Evolutionary conservation across 2,329 filamentous ascomycete genomes (phyloP).

Genomic region (Fusarium sp.): DNA sequence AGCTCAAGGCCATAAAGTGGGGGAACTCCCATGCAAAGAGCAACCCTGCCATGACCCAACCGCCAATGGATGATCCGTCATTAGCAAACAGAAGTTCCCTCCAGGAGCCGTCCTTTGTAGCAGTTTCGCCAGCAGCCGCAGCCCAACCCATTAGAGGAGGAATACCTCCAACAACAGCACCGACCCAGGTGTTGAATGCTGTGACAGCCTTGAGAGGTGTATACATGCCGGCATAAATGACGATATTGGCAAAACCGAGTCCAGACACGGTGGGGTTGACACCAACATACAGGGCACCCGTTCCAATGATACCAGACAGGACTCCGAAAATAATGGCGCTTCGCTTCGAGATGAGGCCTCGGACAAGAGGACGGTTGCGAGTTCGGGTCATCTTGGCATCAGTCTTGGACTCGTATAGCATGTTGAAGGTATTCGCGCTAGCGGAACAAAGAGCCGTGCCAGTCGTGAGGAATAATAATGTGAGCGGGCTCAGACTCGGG

Average conservation of each 20-base stretch:
- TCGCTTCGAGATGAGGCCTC: conserved; percentile 74
- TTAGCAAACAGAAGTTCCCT: conserved; percentile 74
- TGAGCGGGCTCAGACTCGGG: conserved; percentile 87
- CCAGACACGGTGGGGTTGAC: conserved; percentile 94
- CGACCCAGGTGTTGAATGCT: conserved; percentile 92
- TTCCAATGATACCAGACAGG: conserved; percentile 72
- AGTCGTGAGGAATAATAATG: conserved; percentile 87
- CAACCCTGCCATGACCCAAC: conserved; percentile 85
- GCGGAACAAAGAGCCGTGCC: conserved; percentile 90
- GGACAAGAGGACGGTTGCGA: conserved; percentile 85
- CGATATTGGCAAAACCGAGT: conserved; percentile 83
- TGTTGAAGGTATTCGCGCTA: conserved; percentile 93
- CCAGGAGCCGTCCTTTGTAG: conserved; percentile 77
- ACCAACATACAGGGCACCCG: conserved; percentile 79
- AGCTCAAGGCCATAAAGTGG: conserved; percentile 94
- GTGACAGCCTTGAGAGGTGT: conserved; percentile 90
- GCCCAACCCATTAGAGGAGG: conserved; percentile 98
- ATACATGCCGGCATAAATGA: conserved; percentile 89
- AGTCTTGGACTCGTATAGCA: conserved; percentile 91
- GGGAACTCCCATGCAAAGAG: conserved; percentile 98
- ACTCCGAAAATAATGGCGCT: conserved; percentile 81
- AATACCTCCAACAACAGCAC: conserved; percentile 89
- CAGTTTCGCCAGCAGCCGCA: conserved; percentile 87
- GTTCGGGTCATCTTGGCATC: conserved; percentile 96
- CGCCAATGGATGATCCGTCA: conserved; percentile 71